A percentile compares a stretch with the other conserved stretches of the same genome.
phyloP scores from a whole-genome alignment of 176 grass and related monocot species.

The Puccinellia tenuiflora region DNA sequence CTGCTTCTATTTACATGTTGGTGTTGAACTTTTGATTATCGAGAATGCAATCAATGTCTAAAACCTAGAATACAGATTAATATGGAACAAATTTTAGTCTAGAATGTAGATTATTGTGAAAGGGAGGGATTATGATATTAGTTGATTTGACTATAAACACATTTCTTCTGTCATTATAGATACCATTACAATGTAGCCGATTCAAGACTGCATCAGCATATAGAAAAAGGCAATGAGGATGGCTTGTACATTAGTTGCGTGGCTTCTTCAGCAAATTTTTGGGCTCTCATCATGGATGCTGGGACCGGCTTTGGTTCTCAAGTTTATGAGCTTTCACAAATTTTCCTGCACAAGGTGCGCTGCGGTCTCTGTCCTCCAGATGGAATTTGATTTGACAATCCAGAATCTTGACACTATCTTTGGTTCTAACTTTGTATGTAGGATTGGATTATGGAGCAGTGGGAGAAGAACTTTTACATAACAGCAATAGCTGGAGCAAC shows the following conservation, averaged over 20 bases:
- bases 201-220: slow-evolving; percentile 75
- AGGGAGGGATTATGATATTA: no score
- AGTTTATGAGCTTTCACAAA: slow-evolving; percentile 71
- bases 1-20: no score
- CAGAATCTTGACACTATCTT: background rate
- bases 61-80: no score
- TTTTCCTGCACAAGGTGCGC: slow-evolving; percentile 76
- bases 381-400: background rate
- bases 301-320: slow-evolving; percentile 68
- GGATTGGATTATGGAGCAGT: slow-evolving; percentile 97
- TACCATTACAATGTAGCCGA: slow-evolving; percentile 94
- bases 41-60: no score
- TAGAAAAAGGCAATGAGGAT: slow-evolving; percentile 88
- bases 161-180: slow-evolving; percentile 42
- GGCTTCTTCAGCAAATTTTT: slow-evolving; percentile 63
- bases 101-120: no score
- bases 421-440: slow-evolving; percentile 19
- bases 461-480: slow-evolving; percentile 91
- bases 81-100: no score
- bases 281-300: slow-evolving; percentile 92
- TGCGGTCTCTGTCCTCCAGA: background rate
- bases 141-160: background rate
- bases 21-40: no score
- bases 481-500: slow-evolving; percentile 78
- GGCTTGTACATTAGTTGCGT: slow-evolving; percentile 79